phyloP scores from a whole-genome alignment of 202 grass and related monocot species.

The Zoysia matrella region DNA sequence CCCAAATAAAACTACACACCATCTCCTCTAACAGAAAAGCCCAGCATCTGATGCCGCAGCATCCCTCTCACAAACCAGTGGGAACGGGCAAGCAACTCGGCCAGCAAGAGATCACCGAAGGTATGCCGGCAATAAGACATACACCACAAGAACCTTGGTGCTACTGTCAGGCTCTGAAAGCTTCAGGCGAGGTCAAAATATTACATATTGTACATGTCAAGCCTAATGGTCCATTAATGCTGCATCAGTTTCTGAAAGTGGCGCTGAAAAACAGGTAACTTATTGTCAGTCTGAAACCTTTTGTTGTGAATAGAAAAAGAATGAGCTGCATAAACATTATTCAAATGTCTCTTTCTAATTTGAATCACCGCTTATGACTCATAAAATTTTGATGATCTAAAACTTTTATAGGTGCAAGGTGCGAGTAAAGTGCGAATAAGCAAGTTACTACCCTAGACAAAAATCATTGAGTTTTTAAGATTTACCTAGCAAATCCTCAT shows the following conservation, averaged over 20 bases:
- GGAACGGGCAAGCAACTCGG: conserved; percentile 36
- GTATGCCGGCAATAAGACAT: conserved; percentile 18
- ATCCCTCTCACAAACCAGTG: conserved; percentile 34
- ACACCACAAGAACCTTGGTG: conserved; percentile 4
- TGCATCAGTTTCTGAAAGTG: conserved; percentile 89
- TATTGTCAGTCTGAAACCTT: conserved; percentile 19
- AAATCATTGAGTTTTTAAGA: conserved; percentile 1
- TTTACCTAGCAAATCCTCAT: conserved; percentile 95
- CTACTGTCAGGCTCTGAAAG: conserved; percentile 40
- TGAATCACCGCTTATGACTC: neutral
- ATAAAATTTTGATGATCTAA: conserved; percentile 24
- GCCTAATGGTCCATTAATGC: conserved; percentile 86
- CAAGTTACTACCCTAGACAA: conserved; percentile 27
- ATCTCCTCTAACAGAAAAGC: neutral
- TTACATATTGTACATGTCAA: conserved; percentile 52
- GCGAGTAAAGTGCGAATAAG: neutral
- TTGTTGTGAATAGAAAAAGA: conserved; percentile 4
- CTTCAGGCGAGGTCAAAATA: conserved; percentile 48
- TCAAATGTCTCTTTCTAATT: neutral
- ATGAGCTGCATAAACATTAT: conserved; percentile 22
- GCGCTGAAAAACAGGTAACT: conserved; percentile 63
- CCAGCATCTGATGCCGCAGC: conserved; percentile 24
- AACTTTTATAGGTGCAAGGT: conserved; percentile 3
- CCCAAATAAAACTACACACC: neutral
- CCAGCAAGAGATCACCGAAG: conserved; percentile 32